Conservation (phyloP, 1,284 basidiomycete species). For the Cutaneotrichosporon sp. region DNA sequence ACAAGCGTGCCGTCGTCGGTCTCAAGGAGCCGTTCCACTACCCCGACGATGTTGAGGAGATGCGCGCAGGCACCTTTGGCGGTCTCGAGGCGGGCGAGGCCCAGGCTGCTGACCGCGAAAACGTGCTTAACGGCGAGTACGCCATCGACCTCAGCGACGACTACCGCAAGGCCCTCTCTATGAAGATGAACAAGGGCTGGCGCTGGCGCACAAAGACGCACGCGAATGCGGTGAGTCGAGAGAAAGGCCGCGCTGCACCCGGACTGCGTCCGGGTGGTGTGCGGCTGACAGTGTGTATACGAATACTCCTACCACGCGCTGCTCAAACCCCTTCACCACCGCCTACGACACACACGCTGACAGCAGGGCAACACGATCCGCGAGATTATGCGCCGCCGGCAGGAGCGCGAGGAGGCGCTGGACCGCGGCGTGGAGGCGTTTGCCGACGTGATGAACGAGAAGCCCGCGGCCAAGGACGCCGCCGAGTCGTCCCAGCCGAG, state of each 20-base stretch:
- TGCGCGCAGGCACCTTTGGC: constrained; percentile 48
- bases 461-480: too few relatives aligned
- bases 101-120: constrained; percentile 55
- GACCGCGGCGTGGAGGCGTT: constrained; percentile 1
- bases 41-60: constrained; percentile 70
- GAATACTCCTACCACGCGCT: neutral
- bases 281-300: neutral
- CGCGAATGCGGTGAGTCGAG: constrained; percentile 35
- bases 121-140: constrained; percentile 60
- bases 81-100: constrained; percentile 34
- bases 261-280: too few relatives aligned
- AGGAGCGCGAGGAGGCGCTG: constrained; percentile 56
- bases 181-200: constrained; percentile 40
- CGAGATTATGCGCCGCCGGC: constrained; percentile 47
- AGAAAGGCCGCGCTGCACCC: too few relatives aligned
- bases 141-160: constrained; percentile 54
- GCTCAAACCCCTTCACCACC: too few relatives aligned
- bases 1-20: constrained; percentile 84
- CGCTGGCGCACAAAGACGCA: constrained; percentile 41
- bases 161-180: constrained; percentile 38
- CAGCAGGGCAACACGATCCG: constrained; percentile 41
- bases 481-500: neutral
- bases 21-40: constrained; percentile 87
- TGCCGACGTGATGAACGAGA: neutral
- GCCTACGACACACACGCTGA: too few relatives aligned